Base-by-base conservation (phyloP, 2,329 filamentous ascomycete species). In the Cladosporium oxysporum region DNA sequence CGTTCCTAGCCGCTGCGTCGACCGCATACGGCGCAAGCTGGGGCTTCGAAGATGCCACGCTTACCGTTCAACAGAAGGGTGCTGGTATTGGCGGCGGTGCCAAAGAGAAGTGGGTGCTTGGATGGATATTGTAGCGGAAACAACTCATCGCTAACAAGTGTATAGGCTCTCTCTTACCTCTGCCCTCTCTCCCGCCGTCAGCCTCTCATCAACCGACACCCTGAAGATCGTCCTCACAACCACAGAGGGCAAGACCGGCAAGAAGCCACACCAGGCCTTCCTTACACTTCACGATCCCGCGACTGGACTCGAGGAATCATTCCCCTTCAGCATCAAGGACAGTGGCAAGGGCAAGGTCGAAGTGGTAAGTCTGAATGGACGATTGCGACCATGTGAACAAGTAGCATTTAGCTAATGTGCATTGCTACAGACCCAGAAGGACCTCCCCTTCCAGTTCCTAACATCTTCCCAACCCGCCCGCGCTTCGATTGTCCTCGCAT, bases 211-310 rank as follows among this genome's bases (percentile, higher is more conserved):
- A 63, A 78, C 86, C 63, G 93, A 96, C 76, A 88, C 88, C 50
- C 83, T 98, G 75, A 97, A 95, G 82, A 82, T 99, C 71, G 80
- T 88, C 71, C 82, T 99, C 73, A 96, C 92, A 37, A 86, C 92
- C 10, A 90, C 90, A 76, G 92, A 97, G 75, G 89, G 87, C 76
- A 88, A 88, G 79, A 89, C 88, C 72, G 85, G 87, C 57, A 94
- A 93, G 84, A 88, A 91, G 70, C 92, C 95, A 72, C 95, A 99
- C 80, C 95, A 99, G 80, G 93, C 93, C 6, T 97, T 97, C 82
- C 84, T 99, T 63, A 84, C 95, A 18, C 80, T 99, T 66, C 89
- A 87, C 72, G 93, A 98, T 72, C 82, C 85, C 12, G 81, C 84
- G 14, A 89, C 88, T 12, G 92, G 91, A 41, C 83, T 99, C 57